Conservation (phyloP, 2,329 filamentous ascomycete species). For the Colletotrichum theobromicola region DNA sequence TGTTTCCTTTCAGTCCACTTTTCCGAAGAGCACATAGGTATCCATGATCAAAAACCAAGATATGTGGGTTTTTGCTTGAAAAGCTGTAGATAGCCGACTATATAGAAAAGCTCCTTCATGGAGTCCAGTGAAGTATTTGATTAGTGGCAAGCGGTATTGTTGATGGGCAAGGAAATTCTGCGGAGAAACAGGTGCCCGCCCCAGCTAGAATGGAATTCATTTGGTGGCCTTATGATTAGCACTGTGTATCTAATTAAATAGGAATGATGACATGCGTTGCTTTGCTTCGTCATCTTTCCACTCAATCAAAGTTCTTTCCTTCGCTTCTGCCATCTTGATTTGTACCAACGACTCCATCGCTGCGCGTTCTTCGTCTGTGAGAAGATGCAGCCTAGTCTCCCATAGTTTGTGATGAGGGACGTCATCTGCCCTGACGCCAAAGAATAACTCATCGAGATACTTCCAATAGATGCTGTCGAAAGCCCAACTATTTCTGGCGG, state of each 20-base stretch:
- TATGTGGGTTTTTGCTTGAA: too few species aligned
- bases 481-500: constrained; percentile 38
- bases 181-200: too few species aligned
- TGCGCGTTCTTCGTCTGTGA: constrained; percentile 23
- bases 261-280: not conserved
- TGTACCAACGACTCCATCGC: constrained; percentile 30
- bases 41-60: too few species aligned
- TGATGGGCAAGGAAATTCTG: too few species aligned
- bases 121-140: too few species aligned
- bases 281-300: constrained; percentile 16
- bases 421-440: constrained; percentile 25
- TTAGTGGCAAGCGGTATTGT: too few species aligned
- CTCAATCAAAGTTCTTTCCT: constrained; percentile 16
- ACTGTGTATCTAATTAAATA: not conserved
- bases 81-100: too few species aligned
- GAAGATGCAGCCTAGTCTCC: constrained; percentile 25
- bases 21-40: too few species aligned
- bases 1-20: too few species aligned
- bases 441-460: constrained; percentile 29
- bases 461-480: constrained; percentile 43
- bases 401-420: not conserved
- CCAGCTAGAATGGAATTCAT: too few species aligned
- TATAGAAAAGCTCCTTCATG: too few species aligned
- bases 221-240: too few species aligned
- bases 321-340: constrained; percentile 24